A percentile compares a stretch with the other conserved stretches of the same genome.
Conservation (phyloP, 257 asterid species). For the Solanum pennellii region DNA sequence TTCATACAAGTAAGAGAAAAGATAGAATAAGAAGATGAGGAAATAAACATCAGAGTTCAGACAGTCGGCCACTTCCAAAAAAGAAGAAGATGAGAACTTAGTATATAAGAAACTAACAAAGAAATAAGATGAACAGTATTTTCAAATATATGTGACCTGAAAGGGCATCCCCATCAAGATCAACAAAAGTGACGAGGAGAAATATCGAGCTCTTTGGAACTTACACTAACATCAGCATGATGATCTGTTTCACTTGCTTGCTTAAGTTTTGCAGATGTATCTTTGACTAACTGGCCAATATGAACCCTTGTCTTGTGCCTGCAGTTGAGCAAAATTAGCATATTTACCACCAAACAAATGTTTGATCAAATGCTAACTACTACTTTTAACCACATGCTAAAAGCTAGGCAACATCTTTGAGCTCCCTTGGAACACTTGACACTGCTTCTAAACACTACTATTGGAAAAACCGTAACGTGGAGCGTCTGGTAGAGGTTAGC, state of each 20-base stretch:
- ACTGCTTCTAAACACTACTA: neutral
- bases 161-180: neutral
- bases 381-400: neutral
- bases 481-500: neutral
- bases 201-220: neutral
- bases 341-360: neutral
- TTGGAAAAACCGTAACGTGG: neutral
- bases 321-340: slow-evolving; percentile 7
- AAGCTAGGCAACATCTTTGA: neutral
- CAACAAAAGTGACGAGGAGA: neutral
- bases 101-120: neutral
- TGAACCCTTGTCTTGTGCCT: slow-evolving; percentile 72
- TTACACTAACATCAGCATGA: slow-evolving; percentile 59
- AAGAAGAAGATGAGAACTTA: neutral
- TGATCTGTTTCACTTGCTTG: slow-evolving; percentile 63
- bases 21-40: neutral
- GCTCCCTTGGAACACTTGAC: neutral
- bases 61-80: neutral
- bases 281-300: slow-evolving; percentile 62
- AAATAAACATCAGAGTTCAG: neutral
- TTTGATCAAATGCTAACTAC: neutral
- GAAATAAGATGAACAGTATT: neutral
- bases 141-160: neutral
- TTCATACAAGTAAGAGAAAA: neutral
- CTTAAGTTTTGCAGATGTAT: slow-evolving; percentile 65